A percentile compares a stretch with the other conserved stretches of the same genome.
Evolutionary conservation across 2,329 filamentous ascomycete genomes (phyloP).

Genomic region (Colletotrichum sidae): DNA sequence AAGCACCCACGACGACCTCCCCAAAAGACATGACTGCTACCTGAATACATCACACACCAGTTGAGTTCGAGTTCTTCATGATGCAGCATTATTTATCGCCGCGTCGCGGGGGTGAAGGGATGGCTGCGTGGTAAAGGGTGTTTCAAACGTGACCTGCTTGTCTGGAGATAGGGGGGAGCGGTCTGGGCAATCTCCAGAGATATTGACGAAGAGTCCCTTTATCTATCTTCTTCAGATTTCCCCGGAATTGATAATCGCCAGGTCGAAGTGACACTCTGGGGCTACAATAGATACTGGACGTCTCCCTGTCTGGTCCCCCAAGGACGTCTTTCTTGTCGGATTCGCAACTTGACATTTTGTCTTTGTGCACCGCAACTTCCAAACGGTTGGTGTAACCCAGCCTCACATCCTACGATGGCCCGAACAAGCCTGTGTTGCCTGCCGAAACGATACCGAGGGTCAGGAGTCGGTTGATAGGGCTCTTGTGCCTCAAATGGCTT

Average conservation of each 20-base stretch:
- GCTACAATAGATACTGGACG: background rate
- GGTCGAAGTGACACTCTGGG: background rate
- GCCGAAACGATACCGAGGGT: too few relatives aligned
- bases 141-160: conserved; percentile 25
- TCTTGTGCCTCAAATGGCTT: background rate
- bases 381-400: background rate
- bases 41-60: conserved; percentile 18
- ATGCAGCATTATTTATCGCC: conserved; percentile 25
- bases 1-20: conserved; percentile 6
- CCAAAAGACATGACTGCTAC: background rate
- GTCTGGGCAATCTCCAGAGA: conserved; percentile 9
- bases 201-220: background rate
- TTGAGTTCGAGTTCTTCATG: background rate
- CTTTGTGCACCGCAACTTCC: background rate
- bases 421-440: too few relatives aligned
- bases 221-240: conserved; percentile 21
- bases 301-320: background rate
- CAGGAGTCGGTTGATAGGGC: too few relatives aligned
- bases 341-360: background rate
- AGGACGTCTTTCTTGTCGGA: background rate
- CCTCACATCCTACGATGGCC: too few relatives aligned
- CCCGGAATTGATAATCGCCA: conserved; percentile 2
- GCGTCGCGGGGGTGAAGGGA: too few relatives aligned
- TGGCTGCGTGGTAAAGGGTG: background rate
- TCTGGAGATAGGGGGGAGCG: conserved; percentile 18